Evolutionary conservation across 495 filamentous ascomycete species (phyloP), one percentile per base, ranked within the genome.

Genomic region (Aspergillus incahuasiensis): DNA sequence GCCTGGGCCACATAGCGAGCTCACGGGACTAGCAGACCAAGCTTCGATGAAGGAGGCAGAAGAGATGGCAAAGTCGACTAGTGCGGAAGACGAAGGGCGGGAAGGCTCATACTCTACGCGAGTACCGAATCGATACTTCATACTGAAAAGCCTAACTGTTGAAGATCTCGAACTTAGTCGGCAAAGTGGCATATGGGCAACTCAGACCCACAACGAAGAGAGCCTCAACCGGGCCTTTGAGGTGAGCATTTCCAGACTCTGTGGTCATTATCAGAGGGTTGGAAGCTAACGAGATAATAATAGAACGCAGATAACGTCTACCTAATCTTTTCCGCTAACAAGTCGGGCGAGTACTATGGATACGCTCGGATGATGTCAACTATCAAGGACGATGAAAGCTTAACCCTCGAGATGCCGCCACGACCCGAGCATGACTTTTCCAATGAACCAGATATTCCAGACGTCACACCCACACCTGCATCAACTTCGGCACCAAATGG

Each of bases 341-440:
- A 97, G 63, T 97, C 94, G 0, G 94, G 94, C 18, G 94, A 97
- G 70, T 98, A 97, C 63, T 97, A 94, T 68, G 94, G 94, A 21
- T 96, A 95, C 59, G 94, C 92, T 13, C 84, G 89, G 39, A 98
- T 97, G 94, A 77, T 78, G 16, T 97, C 94, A 46, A 78, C 82
- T 7, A 96, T 97, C 68, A 82, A 81, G 61, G 83, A 91, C 51
- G 86, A 92, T 61, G 81, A 86, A 24, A 79, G 80, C 2, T 81
- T 86, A 2, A 78, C 84, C 0, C 82, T 90, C 48, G 78, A 86
- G 60, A 65, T 70, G 59, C 72, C 75, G 3, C 52, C 60, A 6
- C 68, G 70, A 15, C 65, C 67, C 1, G 70, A 77, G n/a, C 86
- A 85, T 65, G 76, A 82, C 0, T 78, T 82, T 2, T 78, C 80